These are phyloP conservation scores for Candida sakaeoensis DNA, from an alignment of 805 yeast species.

Conservation along the genomic window DNA sequence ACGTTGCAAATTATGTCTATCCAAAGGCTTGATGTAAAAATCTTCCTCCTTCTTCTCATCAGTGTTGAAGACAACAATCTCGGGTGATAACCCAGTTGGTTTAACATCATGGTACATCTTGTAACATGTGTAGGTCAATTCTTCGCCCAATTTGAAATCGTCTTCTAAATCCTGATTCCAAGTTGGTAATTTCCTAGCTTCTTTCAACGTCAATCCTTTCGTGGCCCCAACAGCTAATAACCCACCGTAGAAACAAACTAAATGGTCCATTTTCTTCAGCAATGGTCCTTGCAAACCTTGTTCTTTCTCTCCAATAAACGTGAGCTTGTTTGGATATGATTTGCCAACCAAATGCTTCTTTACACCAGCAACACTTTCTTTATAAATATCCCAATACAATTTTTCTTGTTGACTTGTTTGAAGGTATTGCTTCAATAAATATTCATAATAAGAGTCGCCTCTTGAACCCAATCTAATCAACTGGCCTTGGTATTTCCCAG, in stretches of 20 bases:
- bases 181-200: constrained; percentile 49
- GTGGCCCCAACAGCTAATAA: constrained; percentile 87
- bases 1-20: constrained; percentile 82
- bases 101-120: constrained; percentile 67
- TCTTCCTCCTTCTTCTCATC: constrained; percentile 46
- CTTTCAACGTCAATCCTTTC: constrained; percentile 54
- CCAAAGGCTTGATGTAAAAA: constrained; percentile 65
- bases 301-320: constrained; percentile 76
- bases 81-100: constrained; percentile 81
- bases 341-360: constrained; percentile 58
- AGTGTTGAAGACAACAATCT: constrained; percentile 78
- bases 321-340: constrained; percentile 59
- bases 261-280: constrained; percentile 82
- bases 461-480: constrained; percentile 81
- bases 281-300: constrained; percentile 59
- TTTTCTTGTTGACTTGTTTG: constrained; percentile 64
- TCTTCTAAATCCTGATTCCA: constrained; percentile 60
- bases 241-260: constrained; percentile 91
- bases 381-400: constrained; percentile 69
- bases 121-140: constrained; percentile 76
- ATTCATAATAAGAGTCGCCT: constrained; percentile 93
- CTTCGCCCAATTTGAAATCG: constrained; percentile 69
- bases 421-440: constrained; percentile 77
- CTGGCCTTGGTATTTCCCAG: constrained; percentile 63
- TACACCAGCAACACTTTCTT: constrained; percentile 74